Evolutionary conservation across 208 protist genomes (phyloP).

Genomic region (Trypanosoma scelopori): DNA sequence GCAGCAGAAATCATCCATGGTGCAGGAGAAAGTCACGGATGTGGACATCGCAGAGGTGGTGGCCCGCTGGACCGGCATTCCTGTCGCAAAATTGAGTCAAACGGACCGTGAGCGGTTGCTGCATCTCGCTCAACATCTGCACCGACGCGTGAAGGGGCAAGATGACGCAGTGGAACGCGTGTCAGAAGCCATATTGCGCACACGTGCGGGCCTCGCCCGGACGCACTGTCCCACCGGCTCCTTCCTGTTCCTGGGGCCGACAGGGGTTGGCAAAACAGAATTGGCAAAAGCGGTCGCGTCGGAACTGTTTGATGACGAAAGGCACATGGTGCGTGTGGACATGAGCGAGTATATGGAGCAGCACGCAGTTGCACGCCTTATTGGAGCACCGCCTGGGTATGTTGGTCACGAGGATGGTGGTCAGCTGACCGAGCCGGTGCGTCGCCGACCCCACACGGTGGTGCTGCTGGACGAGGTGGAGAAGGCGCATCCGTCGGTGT

Average conservation of each 20-base stretch:
- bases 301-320: conserved; percentile 94
- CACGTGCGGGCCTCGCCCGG: conserved; percentile 80
- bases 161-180: conserved; percentile 91
- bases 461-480: conserved; percentile 97
- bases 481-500: conserved; percentile 93
- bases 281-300: conserved; percentile 91
- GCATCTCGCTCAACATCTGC: conserved; percentile 41
- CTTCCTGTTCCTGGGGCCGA: conserved; percentile 94
- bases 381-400: conserved; percentile 96
- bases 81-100: conserved; percentile 75
- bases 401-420: conserved; percentile 96
- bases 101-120: conserved; percentile 77
- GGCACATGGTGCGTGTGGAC: conserved; percentile 94
- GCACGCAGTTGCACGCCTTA: conserved; percentile 89
- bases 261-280: conserved; percentile 92
- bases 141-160: conserved; percentile 92
- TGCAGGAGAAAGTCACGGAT: conserved; percentile 66
- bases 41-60: conserved; percentile 92
- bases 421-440: conserved; percentile 95
- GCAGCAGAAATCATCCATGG: conserved; percentile 51
- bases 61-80: conserved; percentile 95
- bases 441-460: conserved; percentile 92
- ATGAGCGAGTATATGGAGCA: conserved; percentile 97
- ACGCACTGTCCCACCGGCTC: conserved; percentile 74
- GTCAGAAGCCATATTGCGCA: conserved; percentile 88